These are phyloP conservation scores for Ceratocystis huliohia DNA, from an alignment of 2,329 filamentous ascomycete species.

Conservation along the genomic window DNA sequence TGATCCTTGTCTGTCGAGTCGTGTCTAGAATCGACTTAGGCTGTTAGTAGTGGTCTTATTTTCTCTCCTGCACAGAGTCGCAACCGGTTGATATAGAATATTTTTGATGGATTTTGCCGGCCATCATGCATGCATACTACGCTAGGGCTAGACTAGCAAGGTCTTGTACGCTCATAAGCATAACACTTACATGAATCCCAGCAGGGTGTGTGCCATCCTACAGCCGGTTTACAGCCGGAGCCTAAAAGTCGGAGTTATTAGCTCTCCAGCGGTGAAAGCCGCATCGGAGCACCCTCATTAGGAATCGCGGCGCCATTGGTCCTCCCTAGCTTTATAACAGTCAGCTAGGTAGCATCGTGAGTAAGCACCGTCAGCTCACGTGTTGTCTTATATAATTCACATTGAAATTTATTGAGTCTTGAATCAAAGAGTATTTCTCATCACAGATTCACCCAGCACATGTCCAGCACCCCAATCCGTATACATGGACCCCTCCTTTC, in stretches of 20 bases:
- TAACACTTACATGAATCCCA: too few relatives aligned
- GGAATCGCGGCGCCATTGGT: not conserved
- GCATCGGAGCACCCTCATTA: not conserved
- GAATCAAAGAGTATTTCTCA: not conserved
- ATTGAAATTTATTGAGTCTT: not conserved
- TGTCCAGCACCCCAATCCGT: too few relatives aligned
- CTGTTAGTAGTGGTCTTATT: not conserved
- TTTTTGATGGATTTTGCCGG: constrained; percentile 9
- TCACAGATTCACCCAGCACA: not conserved
- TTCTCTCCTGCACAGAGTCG: not conserved
- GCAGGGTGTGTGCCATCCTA: not conserved
- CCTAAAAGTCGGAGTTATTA: not conserved
- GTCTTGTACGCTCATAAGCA: too few relatives aligned
- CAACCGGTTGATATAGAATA: not conserved
- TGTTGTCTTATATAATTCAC: not conserved
- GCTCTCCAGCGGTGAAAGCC: not conserved
- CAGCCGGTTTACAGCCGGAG: not conserved
- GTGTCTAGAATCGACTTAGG: not conserved
- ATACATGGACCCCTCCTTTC: too few relatives aligned
- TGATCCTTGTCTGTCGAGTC: not conserved
- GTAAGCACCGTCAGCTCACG: not conserved
- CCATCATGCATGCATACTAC: not conserved
- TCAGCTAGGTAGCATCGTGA: not conserved
- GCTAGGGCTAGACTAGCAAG: not conserved
- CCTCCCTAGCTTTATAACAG: not conserved